Evolutionary conservation across 2,329 filamentous ascomycete species (phyloP).

Genomic region (Botrytis fabae): DNA sequence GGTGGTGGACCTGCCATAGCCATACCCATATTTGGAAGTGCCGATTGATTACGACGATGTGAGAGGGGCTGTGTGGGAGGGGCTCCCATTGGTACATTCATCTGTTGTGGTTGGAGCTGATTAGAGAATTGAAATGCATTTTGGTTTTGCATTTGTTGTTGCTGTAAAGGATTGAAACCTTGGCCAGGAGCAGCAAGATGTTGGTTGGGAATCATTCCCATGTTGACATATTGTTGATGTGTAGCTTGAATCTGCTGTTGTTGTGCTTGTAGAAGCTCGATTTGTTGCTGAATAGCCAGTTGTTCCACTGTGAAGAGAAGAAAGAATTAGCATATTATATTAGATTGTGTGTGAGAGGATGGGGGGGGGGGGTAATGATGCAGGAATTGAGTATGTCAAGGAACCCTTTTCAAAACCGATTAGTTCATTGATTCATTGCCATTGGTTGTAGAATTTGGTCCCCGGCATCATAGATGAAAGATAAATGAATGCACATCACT

Average conservation of each 20-base stretch:
- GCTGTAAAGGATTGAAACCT: constrained; percentile 73
- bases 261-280: constrained; percentile 94
- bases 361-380: background rate
- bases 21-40: constrained; percentile 88
- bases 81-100: constrained; percentile 71
- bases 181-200: constrained; percentile 64
- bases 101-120: constrained; percentile 71
- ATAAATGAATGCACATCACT: constrained; percentile 31
- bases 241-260: constrained; percentile 96
- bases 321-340: constrained; percentile 5
- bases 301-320: constrained; percentile 75
- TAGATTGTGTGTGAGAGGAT: background rate
- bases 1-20: constrained; percentile 65
- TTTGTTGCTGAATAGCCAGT: constrained; percentile 95
- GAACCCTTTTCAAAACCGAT: constrained; percentile 11
- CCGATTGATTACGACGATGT: constrained; percentile 98
- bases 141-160: constrained; percentile 71
- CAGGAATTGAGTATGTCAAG: constrained; percentile 26
- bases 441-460: background rate
- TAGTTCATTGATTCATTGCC: constrained; percentile 8
- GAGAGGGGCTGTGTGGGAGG: constrained; percentile 76
- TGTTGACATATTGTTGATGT: constrained; percentile 96
- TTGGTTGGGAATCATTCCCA: constrained; percentile 92
- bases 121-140: constrained; percentile 87
- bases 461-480: background rate